Conservation (phyloP, 2,329 filamentous ascomycete genomes). For the Hypoxylon sp. region DNA sequence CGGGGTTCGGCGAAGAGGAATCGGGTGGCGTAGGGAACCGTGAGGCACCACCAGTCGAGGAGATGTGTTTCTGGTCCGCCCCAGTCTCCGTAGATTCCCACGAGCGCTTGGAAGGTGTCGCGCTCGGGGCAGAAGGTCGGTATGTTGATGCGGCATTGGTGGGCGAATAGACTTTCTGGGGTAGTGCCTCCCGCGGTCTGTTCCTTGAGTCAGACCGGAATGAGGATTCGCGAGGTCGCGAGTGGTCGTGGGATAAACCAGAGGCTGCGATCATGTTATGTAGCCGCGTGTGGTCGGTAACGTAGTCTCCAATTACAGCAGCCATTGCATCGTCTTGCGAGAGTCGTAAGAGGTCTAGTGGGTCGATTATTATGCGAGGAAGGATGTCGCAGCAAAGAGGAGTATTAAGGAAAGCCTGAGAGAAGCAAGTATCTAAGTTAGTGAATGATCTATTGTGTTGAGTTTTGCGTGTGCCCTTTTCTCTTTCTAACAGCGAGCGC, state of each 20-base stretch:
- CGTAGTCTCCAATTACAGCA: conserved; percentile 78
- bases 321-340: conserved; percentile 68
- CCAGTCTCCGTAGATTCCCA: conserved; percentile 50
- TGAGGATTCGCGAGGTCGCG: conserved; percentile 62
- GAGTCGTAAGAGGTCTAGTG: conserved; percentile 24
- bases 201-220: conserved; percentile 58
- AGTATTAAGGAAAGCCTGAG: conserved; percentile 29
- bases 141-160: conserved; percentile 41
- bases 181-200: conserved; percentile 49
- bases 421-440: conserved; percentile 28
- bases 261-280: conserved; percentile 76
- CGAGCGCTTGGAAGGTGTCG: conserved; percentile 52
- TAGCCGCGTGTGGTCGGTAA: conserved; percentile 79
- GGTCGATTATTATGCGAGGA: conserved; percentile 27
- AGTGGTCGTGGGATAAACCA: conserved; percentile 63
- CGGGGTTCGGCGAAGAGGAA: conserved; percentile 65
- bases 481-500: neutral
- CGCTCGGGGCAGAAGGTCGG: conserved; percentile 44
- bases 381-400: conserved; percentile 23
- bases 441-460: conserved; percentile 18
- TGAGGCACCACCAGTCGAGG: conserved; percentile 60
- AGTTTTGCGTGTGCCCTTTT: conserved; percentile 4
- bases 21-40: conserved; percentile 69
- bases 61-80: conserved; percentile 47
- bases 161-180: conserved; percentile 49